Conservation (phyloP, 805 yeast species). For the Saturnispora besseyi region DNA sequence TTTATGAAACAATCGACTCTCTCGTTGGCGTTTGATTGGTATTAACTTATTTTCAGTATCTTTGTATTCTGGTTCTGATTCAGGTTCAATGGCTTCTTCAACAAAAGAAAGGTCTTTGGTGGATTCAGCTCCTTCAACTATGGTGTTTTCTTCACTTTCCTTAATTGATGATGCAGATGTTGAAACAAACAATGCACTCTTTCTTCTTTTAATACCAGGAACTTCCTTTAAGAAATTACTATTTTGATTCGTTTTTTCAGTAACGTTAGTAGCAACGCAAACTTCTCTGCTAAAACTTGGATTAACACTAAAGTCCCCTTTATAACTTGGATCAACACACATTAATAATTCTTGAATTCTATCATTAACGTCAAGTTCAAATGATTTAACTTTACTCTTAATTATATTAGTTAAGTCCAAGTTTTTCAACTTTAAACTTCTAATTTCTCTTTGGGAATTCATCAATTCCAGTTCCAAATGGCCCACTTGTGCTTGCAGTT, state of each 20-base stretch:
- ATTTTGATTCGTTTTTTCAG: not conserved
- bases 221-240: not conserved
- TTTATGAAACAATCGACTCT: conserved; percentile 1
- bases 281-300: not conserved
- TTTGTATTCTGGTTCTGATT: conserved; percentile 21
- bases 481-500: conserved; percentile 40
- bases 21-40: conserved; percentile 10
- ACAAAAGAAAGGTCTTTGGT: conserved; percentile 6
- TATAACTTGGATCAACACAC: not conserved
- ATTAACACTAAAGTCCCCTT: not conserved
- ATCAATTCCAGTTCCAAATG: conserved; percentile 43
- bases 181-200: conserved; percentile 27
- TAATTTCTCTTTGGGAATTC: conserved; percentile 19
- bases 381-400: conserved; percentile 8
- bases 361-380: conserved; percentile 10
- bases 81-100: conserved; percentile 6
- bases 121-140: not conserved
- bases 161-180: not conserved
- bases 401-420: conserved; percentile 12
- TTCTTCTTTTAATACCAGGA: conserved; percentile 33
- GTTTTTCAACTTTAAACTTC: conserved; percentile 20
- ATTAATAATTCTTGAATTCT: conserved; percentile 3
- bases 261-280: not conserved
- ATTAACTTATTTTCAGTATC: conserved; percentile 8
- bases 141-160: not conserved